Base-by-base conservation (phyloP, 805 yeast species). In the Metschnikowia lunata region DNA sequence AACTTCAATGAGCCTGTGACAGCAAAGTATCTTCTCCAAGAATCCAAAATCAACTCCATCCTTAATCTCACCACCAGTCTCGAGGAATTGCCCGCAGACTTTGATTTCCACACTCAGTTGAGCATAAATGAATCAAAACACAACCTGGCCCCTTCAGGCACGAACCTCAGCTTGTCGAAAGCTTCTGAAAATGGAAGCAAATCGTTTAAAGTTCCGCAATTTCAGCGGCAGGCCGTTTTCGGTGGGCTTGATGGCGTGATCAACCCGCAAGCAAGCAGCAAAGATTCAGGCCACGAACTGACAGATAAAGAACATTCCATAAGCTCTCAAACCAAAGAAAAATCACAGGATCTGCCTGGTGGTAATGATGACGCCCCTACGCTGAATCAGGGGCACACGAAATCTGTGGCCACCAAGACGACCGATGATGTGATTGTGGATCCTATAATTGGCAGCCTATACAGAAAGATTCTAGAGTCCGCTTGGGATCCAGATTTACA, bases 1-100 rank as follows among this genome's bases (percentile, higher is more conserved):
- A 71, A 74, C 51, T 79, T 76, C 43, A 69, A 72, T 29, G 72
- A 74, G 42, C 72, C 78, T 4, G 63, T 74, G 4, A 70, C 82
- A 2, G 73, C 83, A 49, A 71, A 86, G 49, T 88, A 85, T 54
- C 65, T 91, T 36, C 68, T 91, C 31, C 83, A 83, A 55, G 76
- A 87, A 26, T 84, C 95, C 1, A 87, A 88, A 52, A 80, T 91
- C 14, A 91, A 91, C 61, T 83, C 95, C 2, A 84, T 88, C n/a
- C 62, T 85, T 33, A 82, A 76, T 47, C 48, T 88, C 34, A 73
- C 82, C 1, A 66, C 86, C n/a, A 68, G 70, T 6, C 62, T 85
- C 52, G 71, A 68, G 34, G 74, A 70, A 46, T 59, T 69, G 15
- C 67, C 75, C 3, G 45, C 64, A 4, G 58, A 66, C 46, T 57